phyloP scores from a whole-genome alignment of 768 basidiomycete genomes.

The Xerocomellus amylosporus region DNA sequence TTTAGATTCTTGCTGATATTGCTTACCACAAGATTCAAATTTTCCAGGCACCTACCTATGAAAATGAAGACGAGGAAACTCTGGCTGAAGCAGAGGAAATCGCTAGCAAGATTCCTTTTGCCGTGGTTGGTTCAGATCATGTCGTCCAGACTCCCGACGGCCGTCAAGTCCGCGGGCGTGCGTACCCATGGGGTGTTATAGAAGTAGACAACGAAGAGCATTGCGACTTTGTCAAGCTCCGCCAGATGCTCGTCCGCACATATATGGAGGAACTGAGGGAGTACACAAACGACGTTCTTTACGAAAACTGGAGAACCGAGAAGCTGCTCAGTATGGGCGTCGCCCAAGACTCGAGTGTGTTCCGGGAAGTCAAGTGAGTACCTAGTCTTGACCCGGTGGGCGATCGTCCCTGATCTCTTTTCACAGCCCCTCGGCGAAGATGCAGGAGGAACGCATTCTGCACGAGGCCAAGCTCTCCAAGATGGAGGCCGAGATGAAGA shows the following conservation, averaged over 20 bases:
- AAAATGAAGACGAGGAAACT: conserved; percentile 98
- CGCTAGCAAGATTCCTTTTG: conserved; percentile 96
- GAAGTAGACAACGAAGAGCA: conserved; percentile 99
- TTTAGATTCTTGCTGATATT: conserved; percentile 88
- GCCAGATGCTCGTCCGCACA: conserved; percentile 98
- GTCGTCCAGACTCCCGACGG: conserved; percentile 82
- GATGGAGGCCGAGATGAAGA: conserved; percentile 99
- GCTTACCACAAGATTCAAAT: conserved; percentile 94
- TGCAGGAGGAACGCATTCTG: conserved; percentile 92
- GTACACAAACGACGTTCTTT: conserved; percentile 92
- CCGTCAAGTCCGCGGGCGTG: conserved; percentile 88
- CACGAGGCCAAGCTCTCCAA: conserved; percentile 98
- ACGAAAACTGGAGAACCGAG: conserved; percentile 98
- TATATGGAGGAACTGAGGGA: conserved; percentile 99
- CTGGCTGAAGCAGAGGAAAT: conserved; percentile 97
- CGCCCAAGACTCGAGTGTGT: conserved; percentile 93
- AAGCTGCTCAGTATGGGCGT: conserved; percentile 98
- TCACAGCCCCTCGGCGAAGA: conserved; percentile 85
- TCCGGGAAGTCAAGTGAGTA: conserved; percentile 98
- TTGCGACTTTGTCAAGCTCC: conserved; percentile 98
- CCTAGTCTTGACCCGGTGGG: background rate
- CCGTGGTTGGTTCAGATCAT: conserved; percentile 92
- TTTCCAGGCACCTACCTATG: conserved; percentile 96
- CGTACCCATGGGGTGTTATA: conserved; percentile 98
- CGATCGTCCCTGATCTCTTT: conserved; percentile 15